Evolutionary conservation across 1,284 basidiomycete genomes (phyloP).

Genomic region (Exobasidium rhododendri): DNA sequence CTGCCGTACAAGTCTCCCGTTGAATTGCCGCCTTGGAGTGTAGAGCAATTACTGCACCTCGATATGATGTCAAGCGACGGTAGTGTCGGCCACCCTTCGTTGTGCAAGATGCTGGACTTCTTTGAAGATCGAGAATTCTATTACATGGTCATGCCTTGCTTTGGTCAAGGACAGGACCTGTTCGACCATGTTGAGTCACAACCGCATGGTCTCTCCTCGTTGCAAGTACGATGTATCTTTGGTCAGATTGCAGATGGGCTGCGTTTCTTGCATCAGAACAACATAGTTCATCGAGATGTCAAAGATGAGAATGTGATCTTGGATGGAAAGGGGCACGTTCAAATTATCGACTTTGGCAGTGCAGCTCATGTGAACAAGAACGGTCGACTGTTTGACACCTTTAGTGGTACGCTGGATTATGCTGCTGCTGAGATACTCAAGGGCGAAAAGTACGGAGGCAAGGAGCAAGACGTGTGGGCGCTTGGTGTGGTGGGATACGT

Average conservation of each 20-base stretch:
- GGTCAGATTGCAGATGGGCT: constrained; percentile 92
- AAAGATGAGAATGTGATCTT: constrained; percentile 92
- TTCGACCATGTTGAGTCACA: constrained; percentile 91
- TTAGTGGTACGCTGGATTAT: constrained; percentile 80
- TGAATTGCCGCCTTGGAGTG: constrained; percentile 29
- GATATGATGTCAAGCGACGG: background rate
- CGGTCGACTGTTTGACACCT: constrained; percentile 90
- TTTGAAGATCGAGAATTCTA: constrained; percentile 98
- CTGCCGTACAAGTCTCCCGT: constrained; percentile 59
- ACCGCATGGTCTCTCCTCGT: constrained; percentile 76
- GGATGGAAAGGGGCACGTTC: constrained; percentile 61
- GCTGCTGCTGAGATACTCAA: constrained; percentile 94
- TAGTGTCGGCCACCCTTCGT: constrained; percentile 68
- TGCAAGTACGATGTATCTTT: constrained; percentile 76
- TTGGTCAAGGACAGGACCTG: constrained; percentile 66
- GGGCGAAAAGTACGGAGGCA: constrained; percentile 89
- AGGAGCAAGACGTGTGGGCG: constrained; percentile 97
- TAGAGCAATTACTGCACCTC: background rate
- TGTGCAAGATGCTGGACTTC: constrained; percentile 90
- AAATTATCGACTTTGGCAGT: constrained; percentile 89
- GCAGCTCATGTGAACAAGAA: constrained; percentile 65
- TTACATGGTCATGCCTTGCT: constrained; percentile 68
- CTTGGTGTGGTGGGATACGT: constrained; percentile 97
- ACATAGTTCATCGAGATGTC: constrained; percentile 94
- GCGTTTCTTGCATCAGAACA: constrained; percentile 82